Base-by-base conservation (phyloP, 345 rosid genomes). In the Eucalyptus melliodora region DNA sequence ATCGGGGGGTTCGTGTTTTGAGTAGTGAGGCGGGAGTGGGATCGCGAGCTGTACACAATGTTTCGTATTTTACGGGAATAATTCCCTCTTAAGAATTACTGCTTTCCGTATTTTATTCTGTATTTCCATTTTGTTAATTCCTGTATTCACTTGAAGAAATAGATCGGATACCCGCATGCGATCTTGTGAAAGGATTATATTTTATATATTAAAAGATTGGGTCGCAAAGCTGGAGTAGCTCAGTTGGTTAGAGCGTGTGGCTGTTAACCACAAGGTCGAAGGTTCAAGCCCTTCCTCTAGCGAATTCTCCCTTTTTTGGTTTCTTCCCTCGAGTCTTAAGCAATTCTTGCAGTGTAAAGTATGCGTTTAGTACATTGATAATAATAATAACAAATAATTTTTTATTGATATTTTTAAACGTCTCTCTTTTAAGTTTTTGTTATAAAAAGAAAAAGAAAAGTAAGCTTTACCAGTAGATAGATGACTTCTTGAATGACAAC, bases 211-310 rank as follows among this genome's bases (percentile, higher is more conserved):
- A 60, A 27, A 60, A 60, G 3, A 12, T 2, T 1, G 2, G 2
- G 31, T 1, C n/a, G 40, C 37, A 10, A 37, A 59, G 97, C 96
- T 95, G 95, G 95, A 94, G 86, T 95, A 95, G 96, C 96, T 97
- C 98, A 96, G 96, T 92, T 94, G 99, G 96, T 91, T 95, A 95
- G 96, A 95, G 95, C 97, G 95, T 96, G 96, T 94, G 95, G 96
- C 96, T 96, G 95, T 95, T 96, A 96, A 97, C 98, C 95, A 93
- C 95, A 96, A 96, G 97, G 97, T 97, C 94, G 94, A 94, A 95
- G 97, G 97, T 97, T 97, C 96, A 89, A 97, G 89, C 96, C 95
- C 95, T 95, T 94, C 94, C 4, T 60, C 69, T 60, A 60, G 69
- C 69, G 69, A 12, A 0, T 27, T 13, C 0, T 0, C 2, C 9